These are phyloP conservation scores for Carex cristatella DNA, from an alignment of 176 grass and related monocot genomes.

Conservation along the genomic window DNA sequence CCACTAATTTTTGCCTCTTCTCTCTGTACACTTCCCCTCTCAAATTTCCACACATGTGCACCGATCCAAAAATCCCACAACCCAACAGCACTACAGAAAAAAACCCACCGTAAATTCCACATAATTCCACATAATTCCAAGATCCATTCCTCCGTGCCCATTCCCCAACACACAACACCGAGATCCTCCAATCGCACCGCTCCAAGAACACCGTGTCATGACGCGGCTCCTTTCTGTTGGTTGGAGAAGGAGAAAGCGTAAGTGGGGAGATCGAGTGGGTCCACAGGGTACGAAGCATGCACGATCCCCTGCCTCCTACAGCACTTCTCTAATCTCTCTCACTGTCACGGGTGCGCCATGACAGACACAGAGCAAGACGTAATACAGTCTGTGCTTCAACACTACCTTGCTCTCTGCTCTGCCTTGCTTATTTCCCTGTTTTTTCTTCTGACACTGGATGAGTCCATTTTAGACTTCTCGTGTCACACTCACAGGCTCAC, in stretches of 20 bases:
- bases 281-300: background rate
- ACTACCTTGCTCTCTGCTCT: background rate
- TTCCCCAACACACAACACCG: background rate
- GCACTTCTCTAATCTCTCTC: background rate
- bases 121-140: constrained; percentile 19
- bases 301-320: constrained; percentile 3
- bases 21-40: background rate
- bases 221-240: background rate
- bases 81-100: background rate
- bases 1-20: background rate
- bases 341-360: constrained; percentile 10
- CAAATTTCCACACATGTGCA: background rate
- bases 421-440: background rate
- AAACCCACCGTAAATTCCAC: background rate
- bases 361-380: constrained; percentile 10
- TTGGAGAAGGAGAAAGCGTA: background rate
- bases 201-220: background rate
- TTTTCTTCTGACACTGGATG: background rate
- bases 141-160: background rate
- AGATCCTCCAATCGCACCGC: background rate
- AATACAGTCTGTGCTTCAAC: background rate
- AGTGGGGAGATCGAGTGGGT: background rate
- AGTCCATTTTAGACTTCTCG: background rate
- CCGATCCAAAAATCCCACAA: constrained; percentile 19
- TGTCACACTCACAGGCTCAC: background rate